Percentiles rank a stretch among this genome's conserved stretches.
These are phyloP conservation scores for Oryza glumipatula DNA, from an alignment of 176 grass and related monocot species.

Conservation along the genomic window DNA sequence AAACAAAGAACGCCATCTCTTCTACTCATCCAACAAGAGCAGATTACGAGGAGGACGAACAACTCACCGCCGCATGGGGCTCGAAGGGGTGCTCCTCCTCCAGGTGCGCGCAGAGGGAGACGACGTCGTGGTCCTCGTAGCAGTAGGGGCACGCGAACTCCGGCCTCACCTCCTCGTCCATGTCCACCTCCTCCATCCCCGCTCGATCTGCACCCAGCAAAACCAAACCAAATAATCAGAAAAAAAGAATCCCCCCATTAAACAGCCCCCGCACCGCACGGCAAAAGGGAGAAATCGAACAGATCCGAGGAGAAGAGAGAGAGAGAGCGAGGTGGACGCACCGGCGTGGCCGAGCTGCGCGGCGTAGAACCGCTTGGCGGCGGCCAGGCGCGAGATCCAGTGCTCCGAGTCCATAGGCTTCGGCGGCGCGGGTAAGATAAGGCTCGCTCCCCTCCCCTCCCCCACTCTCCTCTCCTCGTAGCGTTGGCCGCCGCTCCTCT, in stretches of 20 bases:
- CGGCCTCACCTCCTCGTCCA: conserved; percentile 72
- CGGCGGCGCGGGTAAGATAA: not conserved
- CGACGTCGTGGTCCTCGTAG: conserved; percentile 94
- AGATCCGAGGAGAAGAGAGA: not conserved
- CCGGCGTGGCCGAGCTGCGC: conserved; percentile 66
- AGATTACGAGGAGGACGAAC: not conserved
- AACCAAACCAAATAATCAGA: conserved; percentile 7
- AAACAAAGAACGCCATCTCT: not conserved
- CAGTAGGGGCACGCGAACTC: conserved; percentile 96
- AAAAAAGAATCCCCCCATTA: too few species aligned
- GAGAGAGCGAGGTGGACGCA: conserved; percentile 14
- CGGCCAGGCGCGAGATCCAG: conserved; percentile 93
- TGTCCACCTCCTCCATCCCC: conserved; percentile 77
- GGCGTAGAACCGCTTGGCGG: conserved; percentile 84
- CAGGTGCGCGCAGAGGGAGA: conserved; percentile 78
- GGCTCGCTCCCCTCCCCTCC: not conserved
- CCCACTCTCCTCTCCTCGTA: not conserved
- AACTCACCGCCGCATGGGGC: conserved; percentile 66
- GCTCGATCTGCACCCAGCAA: conserved; percentile 59
- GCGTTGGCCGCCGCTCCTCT: conserved; percentile 4
- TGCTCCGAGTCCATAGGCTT: conserved; percentile 79
- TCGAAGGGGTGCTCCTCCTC: conserved; percentile 95
- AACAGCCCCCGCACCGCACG: not conserved
- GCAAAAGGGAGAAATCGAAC: too few species aligned
- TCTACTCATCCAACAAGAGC: not conserved